These are phyloP conservation scores for Diatrype stigma DNA, from an alignment of 2,329 filamentous ascomycete genomes.

Conservation along the genomic window DNA sequence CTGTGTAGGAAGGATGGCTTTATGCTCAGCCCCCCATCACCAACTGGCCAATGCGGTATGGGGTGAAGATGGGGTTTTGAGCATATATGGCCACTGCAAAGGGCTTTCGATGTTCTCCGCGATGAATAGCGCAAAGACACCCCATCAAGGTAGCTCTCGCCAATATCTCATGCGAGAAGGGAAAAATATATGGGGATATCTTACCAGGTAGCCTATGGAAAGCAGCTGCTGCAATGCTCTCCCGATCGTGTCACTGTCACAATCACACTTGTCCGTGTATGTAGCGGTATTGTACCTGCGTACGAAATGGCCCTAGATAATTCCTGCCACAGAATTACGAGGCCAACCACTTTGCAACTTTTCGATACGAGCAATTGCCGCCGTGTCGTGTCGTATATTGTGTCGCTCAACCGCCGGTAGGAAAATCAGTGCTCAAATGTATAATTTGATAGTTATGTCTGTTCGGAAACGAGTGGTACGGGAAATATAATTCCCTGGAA, in stretches of 20 bases:
- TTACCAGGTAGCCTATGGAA: background rate
- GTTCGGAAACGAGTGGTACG: conserved; percentile 21
- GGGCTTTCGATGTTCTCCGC: no score
- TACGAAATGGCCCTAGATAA: background rate
- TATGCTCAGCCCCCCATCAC: background rate
- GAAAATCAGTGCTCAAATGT: background rate
- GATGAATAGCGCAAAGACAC: no score
- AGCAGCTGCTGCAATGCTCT: background rate
- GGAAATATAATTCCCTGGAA: conserved; percentile 5
- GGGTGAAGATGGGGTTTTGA: no score
- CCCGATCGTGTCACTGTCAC: background rate
- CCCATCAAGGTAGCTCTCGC: no score
- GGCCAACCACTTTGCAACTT: background rate
- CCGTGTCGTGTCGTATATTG: background rate
- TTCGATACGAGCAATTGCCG: background rate
- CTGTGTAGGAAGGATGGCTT: background rate
- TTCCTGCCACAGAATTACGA: background rate
- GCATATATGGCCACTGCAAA: no score
- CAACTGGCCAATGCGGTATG: no score
- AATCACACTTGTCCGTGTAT: background rate
- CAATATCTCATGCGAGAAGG: no score
- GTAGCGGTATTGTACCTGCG: background rate
- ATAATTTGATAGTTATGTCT: no score
- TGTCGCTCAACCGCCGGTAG: background rate
- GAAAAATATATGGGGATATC: background rate